A percentile compares a stretch with the other conserved stretches of the same genome.
These are phyloP conservation scores for Cadophora malorum DNA, from an alignment of 2,329 filamentous ascomycete genomes.

Conservation along the genomic window DNA sequence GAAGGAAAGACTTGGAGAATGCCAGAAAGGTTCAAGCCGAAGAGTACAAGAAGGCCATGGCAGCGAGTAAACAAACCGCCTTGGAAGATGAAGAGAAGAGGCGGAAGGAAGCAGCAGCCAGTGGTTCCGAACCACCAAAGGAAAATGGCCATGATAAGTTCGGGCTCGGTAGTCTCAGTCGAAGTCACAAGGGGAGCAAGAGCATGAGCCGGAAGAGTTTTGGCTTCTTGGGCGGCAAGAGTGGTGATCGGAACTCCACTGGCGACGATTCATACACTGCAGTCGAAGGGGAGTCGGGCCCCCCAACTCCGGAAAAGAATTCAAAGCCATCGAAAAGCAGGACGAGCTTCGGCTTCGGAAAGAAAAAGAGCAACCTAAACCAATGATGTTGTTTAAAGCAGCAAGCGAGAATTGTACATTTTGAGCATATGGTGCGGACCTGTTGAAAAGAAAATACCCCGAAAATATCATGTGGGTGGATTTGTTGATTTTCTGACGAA, in stretches of 20 bases:
- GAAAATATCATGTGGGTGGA: conserved; percentile 19
- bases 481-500: not conserved
- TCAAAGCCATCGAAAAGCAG: conserved; percentile 63
- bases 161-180: conserved; percentile 41
- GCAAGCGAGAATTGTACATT: conserved; percentile 14
- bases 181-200: conserved; percentile 75
- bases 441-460: conserved; percentile 7
- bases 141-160: conserved; percentile 46
- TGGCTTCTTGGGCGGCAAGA: conserved; percentile 66
- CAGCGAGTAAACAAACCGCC: conserved; percentile 59
- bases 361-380: conserved; percentile 71
- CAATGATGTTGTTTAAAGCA: conserved; percentile 36
- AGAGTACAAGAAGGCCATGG: conserved; percentile 64
- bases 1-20: conserved; percentile 40
- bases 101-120: conserved; percentile 53
- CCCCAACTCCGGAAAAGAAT: conserved; percentile 50
- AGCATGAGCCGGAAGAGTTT: conserved; percentile 79
- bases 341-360: conserved; percentile 68
- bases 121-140: conserved; percentile 23
- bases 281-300: conserved; percentile 39
- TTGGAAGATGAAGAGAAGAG: conserved; percentile 62
- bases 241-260: conserved; percentile 27
- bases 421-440: conserved; percentile 12
- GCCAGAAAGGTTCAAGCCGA: conserved; percentile 55
- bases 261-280: conserved; percentile 34